These are phyloP conservation scores for Dissophora globulifera DNA, from an alignment of 192 early-diverging fungal genomes.

Conservation along the genomic window DNA sequence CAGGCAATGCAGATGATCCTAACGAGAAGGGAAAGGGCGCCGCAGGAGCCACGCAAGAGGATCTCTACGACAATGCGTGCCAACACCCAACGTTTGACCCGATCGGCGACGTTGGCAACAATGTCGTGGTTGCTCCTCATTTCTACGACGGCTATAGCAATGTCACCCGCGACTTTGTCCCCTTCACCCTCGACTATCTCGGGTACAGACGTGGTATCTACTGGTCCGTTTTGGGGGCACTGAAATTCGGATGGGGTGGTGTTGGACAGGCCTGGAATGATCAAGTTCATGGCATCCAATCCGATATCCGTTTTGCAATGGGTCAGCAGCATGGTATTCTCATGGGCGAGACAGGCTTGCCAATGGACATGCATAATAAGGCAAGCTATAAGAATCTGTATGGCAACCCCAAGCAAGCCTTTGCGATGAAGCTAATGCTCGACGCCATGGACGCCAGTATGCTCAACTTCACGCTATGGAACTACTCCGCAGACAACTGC, in stretches of 20 bases:
- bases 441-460: conserved; percentile 60
- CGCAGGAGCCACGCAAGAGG: neutral
- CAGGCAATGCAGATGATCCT: neutral
- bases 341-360: conserved; percentile 46
- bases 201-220: conserved; percentile 45
- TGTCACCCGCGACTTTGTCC: conserved; percentile 48
- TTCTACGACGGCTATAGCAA: conserved; percentile 50
- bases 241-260: conserved; percentile 32
- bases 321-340: conserved; percentile 27
- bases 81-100: conserved; percentile 36
- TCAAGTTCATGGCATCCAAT: conserved; percentile 34
- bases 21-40: conserved; percentile 4
- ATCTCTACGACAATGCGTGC: conserved; percentile 31
- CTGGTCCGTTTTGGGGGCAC: conserved; percentile 23
- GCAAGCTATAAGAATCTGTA: conserved; percentile 28
- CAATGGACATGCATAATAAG: conserved; percentile 45
- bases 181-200: conserved; percentile 35
- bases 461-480: conserved; percentile 63
- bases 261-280: conserved; percentile 15
- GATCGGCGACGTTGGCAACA: conserved; percentile 38
- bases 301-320: conserved; percentile 20
- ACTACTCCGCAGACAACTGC: conserved; percentile 62
- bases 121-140: conserved; percentile 43
- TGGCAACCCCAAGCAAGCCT: conserved; percentile 53
- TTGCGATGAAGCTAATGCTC: conserved; percentile 58